phyloP scores from a whole-genome alignment of 2,329 filamentous ascomycete species.

The Calonectria pseudoreteaudii region DNA sequence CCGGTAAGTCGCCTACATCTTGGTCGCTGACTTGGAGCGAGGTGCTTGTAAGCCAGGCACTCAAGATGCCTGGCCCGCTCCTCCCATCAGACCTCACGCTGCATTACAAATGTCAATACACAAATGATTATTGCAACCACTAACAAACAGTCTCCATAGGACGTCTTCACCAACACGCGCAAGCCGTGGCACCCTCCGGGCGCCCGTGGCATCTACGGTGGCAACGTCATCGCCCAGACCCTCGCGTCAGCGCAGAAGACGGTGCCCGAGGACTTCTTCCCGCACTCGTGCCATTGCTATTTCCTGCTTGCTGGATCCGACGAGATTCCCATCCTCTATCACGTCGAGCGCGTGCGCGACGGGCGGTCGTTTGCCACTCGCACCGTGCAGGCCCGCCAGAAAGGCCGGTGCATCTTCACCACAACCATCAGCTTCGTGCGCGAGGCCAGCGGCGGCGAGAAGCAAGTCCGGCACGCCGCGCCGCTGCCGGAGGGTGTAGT shows the following conservation, averaged over 20 bases:
- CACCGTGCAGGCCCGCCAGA: slow-evolving; percentile 94
- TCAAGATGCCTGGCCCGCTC: neutral
- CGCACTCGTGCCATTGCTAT: slow-evolving; percentile 99
- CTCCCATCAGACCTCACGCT: neutral
- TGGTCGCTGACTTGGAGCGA: neutral
- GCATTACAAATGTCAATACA: neutral
- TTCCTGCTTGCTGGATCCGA: slow-evolving; percentile 92
- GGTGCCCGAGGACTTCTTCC: slow-evolving; percentile 81
- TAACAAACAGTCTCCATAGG: slow-evolving; percentile 57
- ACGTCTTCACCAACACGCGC: slow-evolving; percentile 95
- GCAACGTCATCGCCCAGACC: slow-evolving; percentile 91
- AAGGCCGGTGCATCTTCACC: slow-evolving; percentile 91
- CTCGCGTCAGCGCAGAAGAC: slow-evolving; percentile 90
- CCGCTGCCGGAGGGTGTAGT: slow-evolving; percentile 63
- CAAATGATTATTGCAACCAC: neutral
- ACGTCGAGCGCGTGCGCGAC: slow-evolving; percentile 93
- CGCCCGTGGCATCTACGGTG: slow-evolving; percentile 93
- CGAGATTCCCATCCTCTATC: slow-evolving; percentile 89
- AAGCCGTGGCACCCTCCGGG: slow-evolving; percentile 92
- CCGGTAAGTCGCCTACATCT: slow-evolving; percentile 65
- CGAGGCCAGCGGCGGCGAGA: slow-evolving; percentile 65
- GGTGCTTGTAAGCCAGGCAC: neutral
- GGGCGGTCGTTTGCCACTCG: slow-evolving; percentile 90
- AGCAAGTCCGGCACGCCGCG: slow-evolving; percentile 73
- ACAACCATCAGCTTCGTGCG: slow-evolving; percentile 91